Percentiles rank a stretch among this genome's conserved stretches.
These are phyloP conservation scores for Diaporthe australafricana DNA, from an alignment of 2,329 filamentous ascomycete species.

Conservation along the genomic window DNA sequence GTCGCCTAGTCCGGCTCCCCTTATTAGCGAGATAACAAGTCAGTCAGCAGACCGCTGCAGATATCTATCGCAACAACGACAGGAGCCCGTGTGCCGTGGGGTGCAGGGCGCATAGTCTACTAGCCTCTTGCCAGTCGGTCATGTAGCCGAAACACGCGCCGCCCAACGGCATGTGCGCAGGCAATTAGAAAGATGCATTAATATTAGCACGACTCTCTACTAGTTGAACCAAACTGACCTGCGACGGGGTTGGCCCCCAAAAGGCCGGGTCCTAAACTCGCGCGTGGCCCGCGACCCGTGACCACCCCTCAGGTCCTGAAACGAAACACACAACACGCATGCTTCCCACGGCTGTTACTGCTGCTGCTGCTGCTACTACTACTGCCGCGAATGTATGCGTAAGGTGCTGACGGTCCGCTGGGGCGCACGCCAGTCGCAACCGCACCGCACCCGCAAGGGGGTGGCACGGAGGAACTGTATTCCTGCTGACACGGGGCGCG, in stretches of 20 bases:
- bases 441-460: conserved; percentile 9
- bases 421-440: not conserved
- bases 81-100: no score
- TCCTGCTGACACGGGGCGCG: conserved; percentile 21
- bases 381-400: not conserved
- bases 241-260: conserved; percentile 11
- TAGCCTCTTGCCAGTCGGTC: not conserved
- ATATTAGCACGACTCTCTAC: conserved; percentile 5
- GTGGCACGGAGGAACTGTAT: conserved; percentile 26
- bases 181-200: conserved; percentile 8
- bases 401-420: conserved; percentile 12
- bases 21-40: conserved; percentile 14
- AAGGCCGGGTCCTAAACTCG: conserved; percentile 8
- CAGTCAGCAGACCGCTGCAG: not conserved
- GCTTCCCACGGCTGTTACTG: not conserved
- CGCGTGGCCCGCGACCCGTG: conserved; percentile 22
- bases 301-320: not conserved
- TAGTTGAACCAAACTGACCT: not conserved
- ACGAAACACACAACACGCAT: not conserved
- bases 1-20: conserved; percentile 5
- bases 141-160: conserved; percentile 23
- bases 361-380: not conserved
- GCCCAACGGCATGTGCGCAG: not conserved
- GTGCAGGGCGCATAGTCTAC: not conserved
- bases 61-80: not conserved